A percentile compares a stretch with the other conserved stretches of the same genome.
These are phyloP conservation scores for Chaetomium olivaceum DNA, from an alignment of 2,329 filamentous ascomycete genomes.

Conservation along the genomic window DNA sequence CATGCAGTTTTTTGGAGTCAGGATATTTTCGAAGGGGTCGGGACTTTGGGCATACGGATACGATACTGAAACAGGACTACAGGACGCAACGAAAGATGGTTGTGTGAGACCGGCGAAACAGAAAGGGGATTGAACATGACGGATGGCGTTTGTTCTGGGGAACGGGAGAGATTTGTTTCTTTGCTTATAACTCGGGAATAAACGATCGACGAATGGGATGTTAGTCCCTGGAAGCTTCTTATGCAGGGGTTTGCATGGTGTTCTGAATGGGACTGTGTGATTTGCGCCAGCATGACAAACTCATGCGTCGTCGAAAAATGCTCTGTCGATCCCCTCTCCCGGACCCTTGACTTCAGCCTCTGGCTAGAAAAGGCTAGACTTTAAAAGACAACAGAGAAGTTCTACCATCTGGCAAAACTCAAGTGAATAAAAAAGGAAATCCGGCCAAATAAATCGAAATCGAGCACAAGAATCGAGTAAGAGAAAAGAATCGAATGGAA, in stretches of 20 bases:
- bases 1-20: background rate
- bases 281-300: background rate
- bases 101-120: background rate
- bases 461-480: too few species aligned
- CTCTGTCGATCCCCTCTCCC: too few species aligned
- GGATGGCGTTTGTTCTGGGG: background rate
- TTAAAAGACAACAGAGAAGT: too few species aligned
- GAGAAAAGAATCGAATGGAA: too few species aligned
- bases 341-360: too few species aligned
- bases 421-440: too few species aligned
- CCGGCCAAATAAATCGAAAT: too few species aligned
- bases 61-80: background rate
- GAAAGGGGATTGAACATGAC: background rate
- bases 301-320: background rate
- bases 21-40: background rate
- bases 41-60: background rate
- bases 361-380: too few species aligned
- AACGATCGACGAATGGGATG: background rate
- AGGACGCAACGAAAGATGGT: background rate
- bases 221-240: background rate
- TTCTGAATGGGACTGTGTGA: background rate
- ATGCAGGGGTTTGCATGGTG: background rate
- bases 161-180: background rate
- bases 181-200: background rate
- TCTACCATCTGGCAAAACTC: too few species aligned